Base-by-base conservation (phyloP, 257 asterid genomes). In the Leonotis leonurus region DNA sequence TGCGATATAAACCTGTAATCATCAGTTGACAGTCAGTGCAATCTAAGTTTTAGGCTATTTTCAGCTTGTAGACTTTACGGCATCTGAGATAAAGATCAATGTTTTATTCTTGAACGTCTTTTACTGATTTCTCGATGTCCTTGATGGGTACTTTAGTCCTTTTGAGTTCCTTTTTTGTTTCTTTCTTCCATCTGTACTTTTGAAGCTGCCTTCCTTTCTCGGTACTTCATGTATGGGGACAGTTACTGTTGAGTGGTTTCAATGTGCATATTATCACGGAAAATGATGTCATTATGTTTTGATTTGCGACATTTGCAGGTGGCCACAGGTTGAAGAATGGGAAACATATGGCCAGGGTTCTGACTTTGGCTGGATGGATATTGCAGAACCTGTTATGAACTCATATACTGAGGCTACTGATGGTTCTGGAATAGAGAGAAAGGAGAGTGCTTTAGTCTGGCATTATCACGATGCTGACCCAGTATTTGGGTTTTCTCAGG, bases 381-480 rank as follows among this genome's bases (percentile, higher is more conserved):
- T 86, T 56, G 97, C 97, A n/a, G 95, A 89, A 70, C 95, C 97
- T 20, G 90, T 89, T 44, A 89, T 89, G 97, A 75, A 80, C 63
- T 84, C 95, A 33, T 89, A 89, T 66, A 81, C 97, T 0, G 97
- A 89, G 77, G 82, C 97, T 51, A 89, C 97, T 35, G 97, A 89
- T 80, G 97, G 97, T 58, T 89, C 95, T 64, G 85, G 79, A 71
- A 79, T 89, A 33, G 96, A 89, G 75, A 78, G 65, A 70, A 89
- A 89, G 70, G 96, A 89, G 74, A 89, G 96, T 77, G 82, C 96
- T 61, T 68, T 89, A 77, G 96, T 89, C 29, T 89, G 96, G 96
- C 96, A 89, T 73, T 89, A 86, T 74, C 79, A 81, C 10, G 96
- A 89, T 62, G 95, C 96, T 1, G 96, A 89, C 73, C 81, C 90